Conservation (phyloP, 2,329 filamentous ascomycete species). For the Hymenoscyphus fructigenus region DNA sequence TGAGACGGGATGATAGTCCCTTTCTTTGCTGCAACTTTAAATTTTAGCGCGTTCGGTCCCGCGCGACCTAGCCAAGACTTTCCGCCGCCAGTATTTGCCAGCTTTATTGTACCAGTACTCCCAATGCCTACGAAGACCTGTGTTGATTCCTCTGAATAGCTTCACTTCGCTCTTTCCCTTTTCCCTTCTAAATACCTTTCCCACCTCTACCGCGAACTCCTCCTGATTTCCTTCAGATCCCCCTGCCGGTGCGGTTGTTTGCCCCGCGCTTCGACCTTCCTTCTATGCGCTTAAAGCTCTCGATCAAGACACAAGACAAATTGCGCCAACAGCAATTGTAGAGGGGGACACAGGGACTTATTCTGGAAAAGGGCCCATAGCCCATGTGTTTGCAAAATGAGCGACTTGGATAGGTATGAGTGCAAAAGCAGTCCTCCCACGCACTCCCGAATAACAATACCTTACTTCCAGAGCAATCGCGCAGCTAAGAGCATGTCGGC, state of each 20-base stretch:
- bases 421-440: conserved; percentile 7
- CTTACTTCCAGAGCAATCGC: conserved; percentile 72
- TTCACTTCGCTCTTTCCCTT: neutral
- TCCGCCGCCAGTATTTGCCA: neutral
- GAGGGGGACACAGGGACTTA: neutral
- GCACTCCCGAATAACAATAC: conserved; percentile 14
- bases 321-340: neutral
- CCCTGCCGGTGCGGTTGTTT: too few species aligned
- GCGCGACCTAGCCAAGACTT: conserved; percentile 1
- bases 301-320: neutral
- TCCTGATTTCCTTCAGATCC: too few species aligned
- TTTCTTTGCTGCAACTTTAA: neutral
- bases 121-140: neutral
- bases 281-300: too few species aligned
- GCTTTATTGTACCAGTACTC: conserved; percentile 18
- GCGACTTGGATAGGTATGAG: conserved; percentile 83
- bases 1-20: too few species aligned
- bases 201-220: too few species aligned
- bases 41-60: conserved; percentile 9
- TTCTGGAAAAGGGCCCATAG: too few species aligned
- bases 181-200: too few species aligned
- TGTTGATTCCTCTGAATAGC: neutral
- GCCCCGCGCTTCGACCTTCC: too few species aligned
- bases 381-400: conserved; percentile 57
- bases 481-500: conserved; percentile 91